These are phyloP conservation scores for Didymella keratinophila DNA, from an alignment of 2,329 filamentous ascomycete genomes.

Conservation along the genomic window DNA sequence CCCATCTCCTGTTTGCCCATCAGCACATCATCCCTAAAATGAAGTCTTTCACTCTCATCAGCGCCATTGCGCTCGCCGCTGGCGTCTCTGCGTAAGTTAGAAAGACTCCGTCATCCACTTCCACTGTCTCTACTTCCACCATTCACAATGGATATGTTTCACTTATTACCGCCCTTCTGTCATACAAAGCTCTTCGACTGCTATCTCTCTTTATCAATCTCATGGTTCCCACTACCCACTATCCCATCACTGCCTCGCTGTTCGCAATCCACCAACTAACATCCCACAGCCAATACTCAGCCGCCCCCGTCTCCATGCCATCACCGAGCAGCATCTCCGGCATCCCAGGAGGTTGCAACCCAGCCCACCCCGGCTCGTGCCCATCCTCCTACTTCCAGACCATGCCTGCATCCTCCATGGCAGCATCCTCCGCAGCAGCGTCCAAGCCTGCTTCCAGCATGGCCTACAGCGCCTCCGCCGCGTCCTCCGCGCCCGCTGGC, in stretches of 20 bases:
- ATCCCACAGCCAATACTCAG: conserved; percentile 2
- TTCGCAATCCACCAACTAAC: conserved; percentile 1
- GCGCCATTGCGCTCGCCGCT: conserved; percentile 8
- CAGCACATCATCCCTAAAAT: neutral
- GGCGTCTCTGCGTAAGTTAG: conserved; percentile 16
- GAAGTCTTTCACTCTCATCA: conserved; percentile 14
- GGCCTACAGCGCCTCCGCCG: neutral
- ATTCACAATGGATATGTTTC: neutral
- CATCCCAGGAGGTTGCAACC: neutral
- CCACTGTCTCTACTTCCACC: neutral
- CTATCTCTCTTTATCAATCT: neutral
- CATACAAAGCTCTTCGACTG: too few relatives aligned
- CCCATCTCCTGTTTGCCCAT: neutral
- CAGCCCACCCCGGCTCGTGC: neutral
- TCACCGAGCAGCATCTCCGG: neutral
- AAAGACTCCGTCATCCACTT: neutral
- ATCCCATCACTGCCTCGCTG: neutral
- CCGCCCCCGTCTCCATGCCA: neutral
- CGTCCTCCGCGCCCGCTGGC: neutral
- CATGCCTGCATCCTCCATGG: neutral
- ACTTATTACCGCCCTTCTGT: neutral
- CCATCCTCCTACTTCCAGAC: neutral
- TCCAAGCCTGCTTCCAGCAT: neutral
- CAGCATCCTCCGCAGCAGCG: neutral
- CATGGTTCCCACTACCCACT: neutral